phyloP scores from a whole-genome alignment of 2,329 filamentous ascomycete genomes.

The Pleoardoris graminearum region DNA sequence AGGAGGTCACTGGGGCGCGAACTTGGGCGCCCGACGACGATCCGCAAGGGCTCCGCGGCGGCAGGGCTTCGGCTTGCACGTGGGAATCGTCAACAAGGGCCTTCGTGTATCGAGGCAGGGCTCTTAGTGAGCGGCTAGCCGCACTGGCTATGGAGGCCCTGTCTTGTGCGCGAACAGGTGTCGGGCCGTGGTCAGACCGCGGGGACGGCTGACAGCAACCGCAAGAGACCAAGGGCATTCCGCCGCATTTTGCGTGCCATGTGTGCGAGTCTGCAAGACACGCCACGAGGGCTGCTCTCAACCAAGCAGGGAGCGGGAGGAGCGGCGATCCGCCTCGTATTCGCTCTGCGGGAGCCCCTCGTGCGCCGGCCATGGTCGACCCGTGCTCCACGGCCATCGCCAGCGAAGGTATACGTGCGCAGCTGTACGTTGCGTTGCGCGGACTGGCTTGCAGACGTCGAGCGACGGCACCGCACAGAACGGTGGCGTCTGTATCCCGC shows the following conservation, averaged over 20 bases:
- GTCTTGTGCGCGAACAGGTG: slow-evolving; percentile 20
- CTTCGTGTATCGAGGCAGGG: slow-evolving; percentile 44
- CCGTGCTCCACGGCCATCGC: neutral
- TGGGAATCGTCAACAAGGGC: slow-evolving; percentile 46
- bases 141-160: slow-evolving; percentile 36
- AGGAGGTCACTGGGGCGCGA: slow-evolving; percentile 20
- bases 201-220: slow-evolving; percentile 9
- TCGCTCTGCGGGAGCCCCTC: neutral
- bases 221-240: neutral
- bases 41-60: slow-evolving; percentile 27
- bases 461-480: too few species aligned
- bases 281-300: slow-evolving; percentile 31
- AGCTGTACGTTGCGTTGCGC: too few species aligned
- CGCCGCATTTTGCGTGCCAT: slow-evolving; percentile 17
- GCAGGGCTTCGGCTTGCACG: slow-evolving; percentile 37
- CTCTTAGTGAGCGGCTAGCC: slow-evolving; percentile 43
- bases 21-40: slow-evolving; percentile 21
- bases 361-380: neutral
- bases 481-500: too few species aligned
- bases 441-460: too few species aligned
- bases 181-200: slow-evolving; percentile 3
- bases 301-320: neutral
- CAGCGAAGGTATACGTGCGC: neutral
- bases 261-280: slow-evolving; percentile 21
- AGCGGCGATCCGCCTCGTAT: neutral